phyloP scores from a whole-genome alignment of 441 rosid species.

The Flueggea neowawraea region DNA sequence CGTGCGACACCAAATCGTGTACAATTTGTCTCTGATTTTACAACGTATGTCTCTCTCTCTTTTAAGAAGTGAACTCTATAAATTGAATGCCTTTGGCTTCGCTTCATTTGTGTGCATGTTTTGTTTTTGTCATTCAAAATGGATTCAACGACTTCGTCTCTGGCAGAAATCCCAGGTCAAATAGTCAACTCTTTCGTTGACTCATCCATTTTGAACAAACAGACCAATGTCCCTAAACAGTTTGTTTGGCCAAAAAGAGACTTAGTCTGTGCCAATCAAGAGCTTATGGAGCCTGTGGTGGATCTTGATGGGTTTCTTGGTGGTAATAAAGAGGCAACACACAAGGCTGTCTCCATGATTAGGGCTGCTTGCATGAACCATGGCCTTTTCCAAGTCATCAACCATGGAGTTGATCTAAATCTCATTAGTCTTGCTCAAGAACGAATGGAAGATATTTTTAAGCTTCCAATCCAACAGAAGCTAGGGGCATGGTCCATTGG shows the following conservation, averaged over 20 bases:
- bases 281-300: slow-evolving; percentile 31
- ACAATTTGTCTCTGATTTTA: too few relatives aligned
- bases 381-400: slow-evolving; percentile 51
- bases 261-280: slow-evolving; percentile 19
- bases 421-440: slow-evolving; percentile 26
- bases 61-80: too few relatives aligned
- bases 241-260: slow-evolving; percentile 39
- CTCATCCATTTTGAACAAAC: slow-evolving; percentile 14
- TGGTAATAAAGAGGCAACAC: slow-evolving; percentile 29
- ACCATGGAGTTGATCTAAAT: slow-evolving; percentile 35
- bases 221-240: slow-evolving; percentile 15
- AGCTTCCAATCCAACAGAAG: slow-evolving; percentile 26
- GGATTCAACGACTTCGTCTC: too few relatives aligned
- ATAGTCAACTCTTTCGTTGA: slow-evolving; percentile 9
- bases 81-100: too few relatives aligned
- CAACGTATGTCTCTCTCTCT: too few relatives aligned
- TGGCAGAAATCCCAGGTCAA: too few relatives aligned
- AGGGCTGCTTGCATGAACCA: slow-evolving; percentile 36
- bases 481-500: slow-evolving; percentile 14
- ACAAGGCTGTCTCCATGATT: slow-evolving; percentile 22
- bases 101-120: too few relatives aligned
- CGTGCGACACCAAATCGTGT: too few relatives aligned
- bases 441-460: slow-evolving; percentile 25
- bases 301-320: slow-evolving; percentile 39
- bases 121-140: too few relatives aligned